Evolutionary conservation across 371 early-diverging fungal genomes (phyloP), one percentile per base, ranked within the genome.

Genomic region (Mortierella sp.): DNA sequence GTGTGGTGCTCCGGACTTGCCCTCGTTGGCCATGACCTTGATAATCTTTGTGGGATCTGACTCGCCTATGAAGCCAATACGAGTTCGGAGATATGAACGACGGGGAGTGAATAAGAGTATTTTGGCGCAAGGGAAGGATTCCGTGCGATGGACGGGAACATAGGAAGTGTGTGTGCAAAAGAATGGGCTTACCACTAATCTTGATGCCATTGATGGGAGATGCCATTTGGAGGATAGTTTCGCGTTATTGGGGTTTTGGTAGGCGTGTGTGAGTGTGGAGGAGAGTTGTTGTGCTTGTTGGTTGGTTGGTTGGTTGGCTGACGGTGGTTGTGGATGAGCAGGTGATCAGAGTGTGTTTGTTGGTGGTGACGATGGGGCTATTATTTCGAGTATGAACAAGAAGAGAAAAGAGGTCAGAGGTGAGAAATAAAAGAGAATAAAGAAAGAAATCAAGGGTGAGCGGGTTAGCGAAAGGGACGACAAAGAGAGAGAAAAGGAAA

Each of bases 1-100:
- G 60, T 93, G 88, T 60, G 95, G 92, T 81, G 96, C 95, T 38
- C 96, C 97, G 27, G 96, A 93, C 82, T 91, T 93, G 77, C 97
- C 98, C 79, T 96, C 96, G 87, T 94, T 96, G 6, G 98, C 97
- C 72, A 84, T 88, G n/a, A 91, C 90, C 70, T 80, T 84, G 79
- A 88, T 83, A 56, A 88, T 76, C 74, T 88, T 88, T 35, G 73
- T 73, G 38, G 88, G 88, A 86, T 92, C 93, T 71, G 90, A 83
- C 78, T 92, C 91, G 75, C 90, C 91, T 90, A 51, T 27, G 77
- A 14, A 41, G 54, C 29, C 38, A 16, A 32, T 5, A 43, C n/a
- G 14, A 32, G 27, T 51, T 32, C 49, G 72, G 72, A 49, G 49
- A 72, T 35, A 68, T 46, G 72, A 63, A 46, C 38, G 44, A 44